phyloP scores from a whole-genome alignment of 140 eudicot species.

The Stevia rebaudiana region DNA sequence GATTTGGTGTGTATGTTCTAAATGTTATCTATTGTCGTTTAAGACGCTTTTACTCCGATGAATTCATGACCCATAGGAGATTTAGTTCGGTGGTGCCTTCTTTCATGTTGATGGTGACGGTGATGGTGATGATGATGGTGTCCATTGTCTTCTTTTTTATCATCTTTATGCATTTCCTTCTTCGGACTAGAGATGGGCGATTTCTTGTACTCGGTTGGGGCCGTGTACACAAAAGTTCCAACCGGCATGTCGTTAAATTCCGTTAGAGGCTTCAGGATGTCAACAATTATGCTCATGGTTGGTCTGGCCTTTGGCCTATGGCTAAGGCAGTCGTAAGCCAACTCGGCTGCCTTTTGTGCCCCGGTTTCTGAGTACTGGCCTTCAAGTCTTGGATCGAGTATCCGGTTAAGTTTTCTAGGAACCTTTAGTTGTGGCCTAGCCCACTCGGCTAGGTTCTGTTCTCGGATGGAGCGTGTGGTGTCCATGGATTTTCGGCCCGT shows the following conservation, averaged over 20 bases:
- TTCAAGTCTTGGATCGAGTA: conserved; percentile 81
- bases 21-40: neutral
- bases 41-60: conserved; percentile 13
- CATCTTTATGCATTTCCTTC: conserved; percentile 17
- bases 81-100: conserved; percentile 27
- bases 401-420: conserved; percentile 39
- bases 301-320: conserved; percentile 69
- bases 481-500: conserved; percentile 73
- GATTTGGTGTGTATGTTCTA: neutral
- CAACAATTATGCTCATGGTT: conserved; percentile 50
- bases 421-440: conserved; percentile 56
- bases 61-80: conserved; percentile 29
- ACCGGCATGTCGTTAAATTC: conserved; percentile 30
- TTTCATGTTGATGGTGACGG: conserved; percentile 31
- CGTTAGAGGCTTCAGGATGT: conserved; percentile 43
- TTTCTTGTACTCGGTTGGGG: conserved; percentile 27
- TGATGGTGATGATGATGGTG: conserved; percentile 33
- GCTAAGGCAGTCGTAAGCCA: conserved; percentile 79
- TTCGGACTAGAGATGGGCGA: conserved; percentile 20
- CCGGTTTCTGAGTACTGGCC: conserved; percentile 68
- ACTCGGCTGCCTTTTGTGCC: conserved; percentile 63
- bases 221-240: conserved; percentile 60
- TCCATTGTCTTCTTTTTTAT: conserved; percentile 10
- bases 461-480: conserved; percentile 56
- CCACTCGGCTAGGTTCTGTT: conserved; percentile 74